These are phyloP conservation scores for Alternaria burnsii DNA, from an alignment of 2,329 filamentous ascomycete genomes.

Conservation along the genomic window DNA sequence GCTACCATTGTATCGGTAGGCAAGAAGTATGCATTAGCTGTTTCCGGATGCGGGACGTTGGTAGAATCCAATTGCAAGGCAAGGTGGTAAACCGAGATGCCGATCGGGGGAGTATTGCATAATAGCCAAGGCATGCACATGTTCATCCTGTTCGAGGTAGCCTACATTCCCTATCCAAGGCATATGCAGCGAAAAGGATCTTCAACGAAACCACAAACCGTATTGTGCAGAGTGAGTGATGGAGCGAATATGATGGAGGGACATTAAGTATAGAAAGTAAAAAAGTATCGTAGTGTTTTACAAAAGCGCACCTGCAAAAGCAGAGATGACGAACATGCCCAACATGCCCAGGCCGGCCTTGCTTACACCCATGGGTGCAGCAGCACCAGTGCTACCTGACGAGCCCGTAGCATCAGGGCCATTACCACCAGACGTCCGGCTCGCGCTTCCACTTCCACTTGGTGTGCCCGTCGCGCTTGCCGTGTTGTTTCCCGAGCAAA, in stretches of 20 bases:
- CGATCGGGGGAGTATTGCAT: background rate
- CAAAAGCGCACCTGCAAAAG: constrained; percentile 39
- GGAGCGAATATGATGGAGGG: too few species aligned
- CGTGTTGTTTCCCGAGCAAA: constrained; percentile 38
- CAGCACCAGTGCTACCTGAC: constrained; percentile 22
- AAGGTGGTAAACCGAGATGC: background rate
- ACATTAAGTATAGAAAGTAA: background rate
- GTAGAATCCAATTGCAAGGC: background rate
- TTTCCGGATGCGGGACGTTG: background rate
- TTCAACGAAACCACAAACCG: background rate
- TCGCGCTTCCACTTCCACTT: constrained; percentile 21
- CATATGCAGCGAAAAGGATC: background rate
- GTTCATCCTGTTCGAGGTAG: background rate
- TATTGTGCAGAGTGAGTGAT: background rate
- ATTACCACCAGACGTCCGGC: constrained; percentile 7
- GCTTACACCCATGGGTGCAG: constrained; percentile 25
- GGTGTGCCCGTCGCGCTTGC: constrained; percentile 39
- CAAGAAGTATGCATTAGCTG: background rate
- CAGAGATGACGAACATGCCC: constrained; percentile 38
- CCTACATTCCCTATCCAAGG: background rate
- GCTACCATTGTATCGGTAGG: background rate
- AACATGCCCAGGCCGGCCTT: constrained; percentile 42
- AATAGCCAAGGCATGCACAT: background rate
- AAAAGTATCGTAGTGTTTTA: constrained; percentile 11
- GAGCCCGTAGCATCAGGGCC: constrained; percentile 9